Conservation (phyloP, 768 basidiomycete genomes). For the Tylopilus plumbeoviolaceoides region DNA sequence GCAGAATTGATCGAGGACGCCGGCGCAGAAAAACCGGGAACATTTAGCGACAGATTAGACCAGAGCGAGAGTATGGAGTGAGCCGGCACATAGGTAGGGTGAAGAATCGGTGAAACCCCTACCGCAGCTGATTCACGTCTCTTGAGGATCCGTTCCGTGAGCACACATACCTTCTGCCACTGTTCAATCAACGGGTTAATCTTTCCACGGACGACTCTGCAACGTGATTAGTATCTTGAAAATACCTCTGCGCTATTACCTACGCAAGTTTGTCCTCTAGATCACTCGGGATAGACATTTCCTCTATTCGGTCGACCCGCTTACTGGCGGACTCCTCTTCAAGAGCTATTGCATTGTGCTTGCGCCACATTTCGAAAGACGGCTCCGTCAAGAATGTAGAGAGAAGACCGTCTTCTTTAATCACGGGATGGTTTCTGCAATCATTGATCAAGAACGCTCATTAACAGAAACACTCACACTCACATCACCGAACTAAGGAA, state of each 20-base stretch:
- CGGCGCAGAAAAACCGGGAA: slow-evolving; percentile 30
- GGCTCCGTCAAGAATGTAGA: slow-evolving; percentile 77
- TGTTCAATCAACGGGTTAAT: slow-evolving; percentile 78
- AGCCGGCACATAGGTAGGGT: slow-evolving; percentile 63
- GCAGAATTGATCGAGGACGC: slow-evolving; percentile 1
- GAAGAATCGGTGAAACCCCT: slow-evolving; percentile 61
- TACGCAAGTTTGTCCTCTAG: slow-evolving; percentile 86
- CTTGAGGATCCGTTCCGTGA: slow-evolving; percentile 84
- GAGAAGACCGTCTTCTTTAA: slow-evolving; percentile 83
- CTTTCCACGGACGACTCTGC: slow-evolving; percentile 70
- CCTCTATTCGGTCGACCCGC: slow-evolving; percentile 74
- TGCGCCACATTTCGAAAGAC: slow-evolving; percentile 86
- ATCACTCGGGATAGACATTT: slow-evolving; percentile 91
- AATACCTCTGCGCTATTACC: slow-evolving; percentile 15
- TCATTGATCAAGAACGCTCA: neutral
- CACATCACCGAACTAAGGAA: slow-evolving; percentile 78
- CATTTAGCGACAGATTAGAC: slow-evolving; percentile 29
- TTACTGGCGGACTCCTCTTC: slow-evolving; percentile 88
- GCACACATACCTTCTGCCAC: slow-evolving; percentile 86
- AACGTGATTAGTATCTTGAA: neutral
- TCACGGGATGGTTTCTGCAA: slow-evolving; percentile 83
- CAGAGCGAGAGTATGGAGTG: slow-evolving; percentile 61
- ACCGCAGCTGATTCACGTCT: slow-evolving; percentile 91
- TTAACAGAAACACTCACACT: slow-evolving; percentile 23
- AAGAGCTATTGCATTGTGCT: slow-evolving; percentile 65